These are phyloP conservation scores for Candolleomyces efflorescens DNA, from an alignment of 768 basidiomycete species.

Conservation along the genomic window DNA sequence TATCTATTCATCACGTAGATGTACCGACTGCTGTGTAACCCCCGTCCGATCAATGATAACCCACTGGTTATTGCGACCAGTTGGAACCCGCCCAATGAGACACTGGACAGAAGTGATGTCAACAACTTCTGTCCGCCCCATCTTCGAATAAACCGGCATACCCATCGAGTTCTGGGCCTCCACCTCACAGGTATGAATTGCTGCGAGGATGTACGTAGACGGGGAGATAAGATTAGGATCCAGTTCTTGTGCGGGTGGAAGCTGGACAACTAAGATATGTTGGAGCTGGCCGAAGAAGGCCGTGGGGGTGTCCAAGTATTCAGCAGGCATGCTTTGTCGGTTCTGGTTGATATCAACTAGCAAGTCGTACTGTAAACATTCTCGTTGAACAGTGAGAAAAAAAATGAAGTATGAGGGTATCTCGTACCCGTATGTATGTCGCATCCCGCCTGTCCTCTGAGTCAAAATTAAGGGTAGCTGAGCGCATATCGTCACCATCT, in stretches of 20 bases:
- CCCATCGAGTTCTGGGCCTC: slow-evolving; percentile 7
- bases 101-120: slow-evolving; percentile 24
- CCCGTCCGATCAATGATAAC: slow-evolving; percentile 18
- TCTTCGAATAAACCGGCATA: slow-evolving; percentile 17
- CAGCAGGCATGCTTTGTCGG: background rate
- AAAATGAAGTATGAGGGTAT: background rate
- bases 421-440: background rate
- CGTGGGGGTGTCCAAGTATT: background rate
- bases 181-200: background rate
- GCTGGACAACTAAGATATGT: slow-evolving; percentile 22
- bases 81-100: slow-evolving; percentile 20
- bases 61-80: slow-evolving; percentile 15
- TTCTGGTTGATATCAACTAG: background rate
- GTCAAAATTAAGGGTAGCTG: background rate
- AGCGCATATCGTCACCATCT: background rate
- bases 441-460: background rate
- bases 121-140: slow-evolving; percentile 17
- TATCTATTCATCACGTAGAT: background rate
- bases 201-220: background rate
- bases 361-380: background rate
- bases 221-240: background rate
- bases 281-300: slow-evolving; percentile 32
- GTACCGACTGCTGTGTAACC: background rate
- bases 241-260: slow-evolving; percentile 13
- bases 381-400: background rate